Conservation (phyloP, 1,139 yeast genomes). For the Protomyces macrosporus region DNA sequence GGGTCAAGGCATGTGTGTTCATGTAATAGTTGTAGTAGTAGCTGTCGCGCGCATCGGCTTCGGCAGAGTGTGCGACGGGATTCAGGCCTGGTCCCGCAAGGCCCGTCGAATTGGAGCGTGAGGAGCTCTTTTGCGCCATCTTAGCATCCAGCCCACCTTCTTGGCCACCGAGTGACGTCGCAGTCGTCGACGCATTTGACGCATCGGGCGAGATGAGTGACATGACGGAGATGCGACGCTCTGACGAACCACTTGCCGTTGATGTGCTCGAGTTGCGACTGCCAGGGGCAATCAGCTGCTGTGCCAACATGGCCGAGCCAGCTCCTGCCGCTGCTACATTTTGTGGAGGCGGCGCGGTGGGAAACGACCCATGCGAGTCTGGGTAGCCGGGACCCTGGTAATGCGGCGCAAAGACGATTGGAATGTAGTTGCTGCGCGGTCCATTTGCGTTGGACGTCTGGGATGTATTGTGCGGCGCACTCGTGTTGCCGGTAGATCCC, state of each 20-base stretch:
- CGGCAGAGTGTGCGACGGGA: background rate
- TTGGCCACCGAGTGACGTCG: background rate
- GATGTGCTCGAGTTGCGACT: conserved; percentile 21
- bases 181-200: background rate
- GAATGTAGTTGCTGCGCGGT: background rate
- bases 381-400: conserved; percentile 1
- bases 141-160: background rate
- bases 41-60: background rate
- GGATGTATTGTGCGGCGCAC: background rate
- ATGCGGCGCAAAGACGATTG: conserved; percentile 12
- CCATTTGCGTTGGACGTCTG: background rate
- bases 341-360: background rate
- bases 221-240: conserved; percentile 20
- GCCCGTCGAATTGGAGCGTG: background rate
- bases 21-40: background rate
- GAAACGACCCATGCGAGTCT: background rate
- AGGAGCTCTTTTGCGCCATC: background rate
- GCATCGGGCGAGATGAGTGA: conserved; percentile 16
- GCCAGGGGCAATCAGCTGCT: background rate
- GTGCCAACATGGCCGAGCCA: background rate
- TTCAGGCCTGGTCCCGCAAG: background rate
- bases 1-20: background rate
- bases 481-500: background rate
- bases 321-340: background rate
- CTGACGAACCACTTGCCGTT: conserved; percentile 19